Evolutionary conservation across 768 basidiomycete species (phyloP).

Genomic region (Tricholoma furcatifolium): DNA sequence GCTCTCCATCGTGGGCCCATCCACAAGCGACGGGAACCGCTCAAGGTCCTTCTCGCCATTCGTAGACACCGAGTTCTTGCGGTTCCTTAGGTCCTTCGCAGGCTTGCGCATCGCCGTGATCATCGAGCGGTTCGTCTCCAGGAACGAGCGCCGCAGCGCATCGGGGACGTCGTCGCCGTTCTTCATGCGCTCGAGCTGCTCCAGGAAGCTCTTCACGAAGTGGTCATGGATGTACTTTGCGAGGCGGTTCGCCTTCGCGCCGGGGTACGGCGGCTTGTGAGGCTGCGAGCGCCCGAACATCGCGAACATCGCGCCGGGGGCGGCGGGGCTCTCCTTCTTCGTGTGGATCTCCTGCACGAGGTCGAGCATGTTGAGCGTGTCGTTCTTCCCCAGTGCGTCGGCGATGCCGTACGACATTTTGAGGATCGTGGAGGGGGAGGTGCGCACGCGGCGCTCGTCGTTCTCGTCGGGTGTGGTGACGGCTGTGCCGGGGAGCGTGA

Average conservation of each 20-base stretch:
- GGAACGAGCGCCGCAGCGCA: conserved; percentile 84
- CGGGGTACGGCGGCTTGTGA: conserved; percentile 36
- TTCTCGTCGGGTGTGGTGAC: conserved; percentile 75
- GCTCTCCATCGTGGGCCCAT: conserved; percentile 54
- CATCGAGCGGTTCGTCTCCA: conserved; percentile 79
- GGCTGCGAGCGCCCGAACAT: conserved; percentile 86
- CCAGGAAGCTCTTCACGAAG: conserved; percentile 68
- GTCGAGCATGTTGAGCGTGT: conserved; percentile 87
- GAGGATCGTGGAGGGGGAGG: conserved; percentile 84
- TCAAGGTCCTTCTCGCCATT: conserved; percentile 39
- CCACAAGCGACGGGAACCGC: conserved; percentile 27
- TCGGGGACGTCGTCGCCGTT: conserved; percentile 57
- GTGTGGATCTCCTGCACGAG: conserved; percentile 77
- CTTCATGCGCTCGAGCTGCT: conserved; percentile 40
- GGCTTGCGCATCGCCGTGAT: conserved; percentile 37
- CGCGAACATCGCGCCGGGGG: conserved; percentile 89
- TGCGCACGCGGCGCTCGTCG: conserved; percentile 89
- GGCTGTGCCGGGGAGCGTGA: conserved; percentile 63
- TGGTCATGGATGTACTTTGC: conserved; percentile 85
- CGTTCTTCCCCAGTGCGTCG: conserved; percentile 80
- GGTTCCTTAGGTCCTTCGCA: conserved; percentile 30
- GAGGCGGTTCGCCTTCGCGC: conserved; percentile 60
- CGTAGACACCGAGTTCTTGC: conserved; percentile 63
- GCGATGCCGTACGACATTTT: conserved; percentile 96
- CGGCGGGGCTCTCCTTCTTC: conserved; percentile 70